phyloP scores from a whole-genome alignment of 345 rosid species.

The Arabidopsis thaliana region DNA sequence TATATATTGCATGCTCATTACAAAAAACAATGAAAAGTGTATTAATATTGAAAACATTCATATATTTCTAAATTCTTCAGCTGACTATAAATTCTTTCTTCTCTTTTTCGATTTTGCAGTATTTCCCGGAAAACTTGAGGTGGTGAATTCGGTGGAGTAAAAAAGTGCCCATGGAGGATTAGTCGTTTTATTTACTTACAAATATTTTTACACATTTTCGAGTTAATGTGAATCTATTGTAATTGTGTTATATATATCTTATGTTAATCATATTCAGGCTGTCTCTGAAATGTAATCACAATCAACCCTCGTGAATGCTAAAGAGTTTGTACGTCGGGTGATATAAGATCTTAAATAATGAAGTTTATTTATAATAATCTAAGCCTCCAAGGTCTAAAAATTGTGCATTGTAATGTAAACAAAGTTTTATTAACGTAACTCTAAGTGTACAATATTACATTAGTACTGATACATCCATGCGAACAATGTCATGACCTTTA shows the following conservation, averaged over 20 bases:
- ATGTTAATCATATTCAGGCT: neutral
- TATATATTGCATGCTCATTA: neutral
- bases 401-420: neutral
- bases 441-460: neutral
- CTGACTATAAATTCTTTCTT: neutral
- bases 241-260: conserved; percentile 14
- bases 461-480: neutral
- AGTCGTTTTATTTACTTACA: conserved; percentile 10
- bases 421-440: neutral
- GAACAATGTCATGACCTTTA: neutral
- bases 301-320: neutral
- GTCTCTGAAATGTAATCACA: conserved; percentile 1
- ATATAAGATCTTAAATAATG: neutral
- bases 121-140: conserved; percentile 42
- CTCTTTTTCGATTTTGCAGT: neutral
- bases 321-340: neutral
- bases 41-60: neutral
- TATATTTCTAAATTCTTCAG: neutral
- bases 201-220: conserved; percentile 18
- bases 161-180: neutral
- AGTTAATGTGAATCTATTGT: conserved; percentile 10
- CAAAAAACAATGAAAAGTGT: neutral
- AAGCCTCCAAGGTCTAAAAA: neutral
- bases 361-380: neutral
- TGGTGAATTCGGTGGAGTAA: conserved; percentile 30